phyloP scores from a whole-genome alignment of 2,329 filamentous ascomycete species.

The Septoria linicola region DNA sequence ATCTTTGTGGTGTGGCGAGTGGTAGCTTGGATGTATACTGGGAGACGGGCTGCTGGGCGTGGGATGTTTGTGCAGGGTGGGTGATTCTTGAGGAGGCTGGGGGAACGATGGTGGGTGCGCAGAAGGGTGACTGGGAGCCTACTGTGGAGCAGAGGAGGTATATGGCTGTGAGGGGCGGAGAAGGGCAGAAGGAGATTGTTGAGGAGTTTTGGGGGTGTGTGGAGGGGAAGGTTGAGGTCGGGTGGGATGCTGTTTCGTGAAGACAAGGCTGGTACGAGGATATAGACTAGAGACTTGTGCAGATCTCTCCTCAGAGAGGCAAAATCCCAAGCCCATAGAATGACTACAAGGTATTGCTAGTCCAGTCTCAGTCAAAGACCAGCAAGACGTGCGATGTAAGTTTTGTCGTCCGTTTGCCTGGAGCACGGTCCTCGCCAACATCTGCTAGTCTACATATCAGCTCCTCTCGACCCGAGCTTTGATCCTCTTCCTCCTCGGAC shows the following conservation, averaged over 20 bases:
- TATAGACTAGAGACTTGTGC: background rate
- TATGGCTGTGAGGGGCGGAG: conserved; percentile 47
- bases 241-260: conserved; percentile 29
- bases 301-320: no score
- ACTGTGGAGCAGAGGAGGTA: conserved; percentile 58
- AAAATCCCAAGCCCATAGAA: no score
- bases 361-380: no score
- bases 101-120: conserved; percentile 69
- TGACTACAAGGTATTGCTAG: no score
- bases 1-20: conserved; percentile 69
- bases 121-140: conserved; percentile 68
- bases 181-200: conserved; percentile 48
- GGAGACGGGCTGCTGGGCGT: conserved; percentile 82
- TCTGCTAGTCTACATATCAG: no score
- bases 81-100: conserved; percentile 72
- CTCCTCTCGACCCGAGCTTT: no score
- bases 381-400: no score
- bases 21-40: conserved; percentile 73
- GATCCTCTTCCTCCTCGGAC: no score
- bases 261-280: background rate
- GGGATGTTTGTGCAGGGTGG: conserved; percentile 83
- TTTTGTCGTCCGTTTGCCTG: no score
- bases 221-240: conserved; percentile 47
- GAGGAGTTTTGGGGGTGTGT: conserved; percentile 52
- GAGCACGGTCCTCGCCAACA: no score